phyloP scores from a whole-genome alignment of 108 stramenopile species.

The Nitzschia palea region DNA sequence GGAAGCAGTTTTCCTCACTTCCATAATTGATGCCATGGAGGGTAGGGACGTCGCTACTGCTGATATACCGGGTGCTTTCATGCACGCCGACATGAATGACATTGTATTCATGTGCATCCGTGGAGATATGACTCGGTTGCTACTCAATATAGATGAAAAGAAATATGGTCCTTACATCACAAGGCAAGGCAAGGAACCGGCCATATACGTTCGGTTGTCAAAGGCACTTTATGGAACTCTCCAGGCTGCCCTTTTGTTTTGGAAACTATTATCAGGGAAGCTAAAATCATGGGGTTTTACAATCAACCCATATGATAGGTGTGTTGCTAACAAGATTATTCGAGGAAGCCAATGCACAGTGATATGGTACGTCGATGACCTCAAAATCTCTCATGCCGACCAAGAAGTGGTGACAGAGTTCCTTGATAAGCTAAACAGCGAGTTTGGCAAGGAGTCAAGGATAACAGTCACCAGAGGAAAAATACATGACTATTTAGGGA shows the following conservation, averaged over 20 bases:
- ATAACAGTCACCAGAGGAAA: conserved; percentile 10
- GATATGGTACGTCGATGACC: conserved; percentile 43
- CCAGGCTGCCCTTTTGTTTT: conserved; percentile 19
- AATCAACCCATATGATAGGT: conserved; percentile 41
- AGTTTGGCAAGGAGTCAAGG: conserved; percentile 20
- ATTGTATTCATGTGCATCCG: conserved; percentile 18
- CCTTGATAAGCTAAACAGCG: conserved; percentile 1
- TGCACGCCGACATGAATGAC: conserved; percentile 18
- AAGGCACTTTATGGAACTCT: conserved; percentile 47
- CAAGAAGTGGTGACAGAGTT: conserved; percentile 18
- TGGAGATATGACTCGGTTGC: neutral
- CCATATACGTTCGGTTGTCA: conserved; percentile 10
- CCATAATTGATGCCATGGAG: conserved; percentile 37
- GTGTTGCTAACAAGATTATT: conserved; percentile 42
- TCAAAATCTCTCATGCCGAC: conserved; percentile 33
- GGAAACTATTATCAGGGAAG: neutral
- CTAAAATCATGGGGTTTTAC: conserved; percentile 27
- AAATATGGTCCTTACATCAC: conserved; percentile 6
- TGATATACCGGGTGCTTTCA: conserved; percentile 46
- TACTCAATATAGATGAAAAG: neutral
- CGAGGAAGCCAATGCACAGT: conserved; percentile 43
- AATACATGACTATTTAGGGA: neutral
- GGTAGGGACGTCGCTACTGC: conserved; percentile 27
- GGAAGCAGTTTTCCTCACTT: conserved; percentile 20
- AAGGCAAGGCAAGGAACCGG: conserved; percentile 17